phyloP scores from a whole-genome alignment of 2,329 filamentous ascomycete genomes.

The Exophiala lecanii-corni region DNA sequence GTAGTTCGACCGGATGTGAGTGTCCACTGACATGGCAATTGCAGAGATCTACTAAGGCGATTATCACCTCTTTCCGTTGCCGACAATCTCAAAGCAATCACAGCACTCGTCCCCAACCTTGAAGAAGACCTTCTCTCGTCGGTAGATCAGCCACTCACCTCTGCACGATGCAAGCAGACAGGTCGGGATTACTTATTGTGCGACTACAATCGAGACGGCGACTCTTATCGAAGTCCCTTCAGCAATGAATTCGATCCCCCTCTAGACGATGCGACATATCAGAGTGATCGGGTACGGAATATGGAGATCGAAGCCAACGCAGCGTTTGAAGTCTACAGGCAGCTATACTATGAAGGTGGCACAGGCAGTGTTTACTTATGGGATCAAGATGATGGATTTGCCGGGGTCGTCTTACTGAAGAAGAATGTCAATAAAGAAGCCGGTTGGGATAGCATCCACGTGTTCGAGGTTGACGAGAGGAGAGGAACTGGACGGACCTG shows the following conservation, averaged over 20 bases:
- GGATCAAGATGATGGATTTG: conserved; percentile 97
- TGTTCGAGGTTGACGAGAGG: conserved; percentile 93
- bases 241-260: conserved; percentile 96
- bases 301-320: conserved; percentile 94
- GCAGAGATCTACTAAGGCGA: conserved; percentile 92
- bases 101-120: conserved; percentile 80
- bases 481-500: conserved; percentile 63
- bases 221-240: conserved; percentile 98
- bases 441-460: conserved; percentile 97
- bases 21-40: conserved; percentile 2
- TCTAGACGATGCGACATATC: conserved; percentile 79
- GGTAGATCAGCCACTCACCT: conserved; percentile 88
- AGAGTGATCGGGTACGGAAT: conserved; percentile 83
- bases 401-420: conserved; percentile 91
- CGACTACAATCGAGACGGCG: conserved; percentile 99
- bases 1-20: background rate
- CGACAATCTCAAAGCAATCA: conserved; percentile 81
- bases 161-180: conserved; percentile 79
- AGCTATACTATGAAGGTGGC: conserved; percentile 90
- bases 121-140: conserved; percentile 97
- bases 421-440: conserved; percentile 64
- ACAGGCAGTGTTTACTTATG: conserved; percentile 89
- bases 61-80: conserved; percentile 92
- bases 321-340: conserved; percentile 93
- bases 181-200: conserved; percentile 95